A percentile compares a stretch with the other conserved stretches of the same genome.
These are phyloP conservation scores for Somion occarium DNA, from an alignment of 1,284 basidiomycete species.

Conservation along the genomic window DNA sequence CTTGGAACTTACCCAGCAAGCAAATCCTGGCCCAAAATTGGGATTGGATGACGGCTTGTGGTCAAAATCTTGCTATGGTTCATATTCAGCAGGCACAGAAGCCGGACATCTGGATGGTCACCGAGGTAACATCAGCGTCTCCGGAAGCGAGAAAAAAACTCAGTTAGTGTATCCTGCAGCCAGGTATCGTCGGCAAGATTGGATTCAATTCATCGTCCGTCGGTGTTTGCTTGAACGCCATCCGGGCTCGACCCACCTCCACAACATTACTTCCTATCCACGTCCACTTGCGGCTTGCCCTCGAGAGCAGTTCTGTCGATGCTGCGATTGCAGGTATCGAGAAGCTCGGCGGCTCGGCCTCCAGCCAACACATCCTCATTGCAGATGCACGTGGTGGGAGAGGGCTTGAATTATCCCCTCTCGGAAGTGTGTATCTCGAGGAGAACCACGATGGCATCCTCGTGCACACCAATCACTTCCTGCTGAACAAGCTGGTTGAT, in stretches of 20 bases:
- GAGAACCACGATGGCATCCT: slow-evolving; percentile 26
- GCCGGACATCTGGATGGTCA: slow-evolving; percentile 33
- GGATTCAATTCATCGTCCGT: slow-evolving; percentile 33
- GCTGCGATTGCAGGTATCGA: slow-evolving; percentile 25
- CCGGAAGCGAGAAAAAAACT: too few species aligned
- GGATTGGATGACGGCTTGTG: slow-evolving; percentile 32
- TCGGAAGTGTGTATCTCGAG: slow-evolving; percentile 21
- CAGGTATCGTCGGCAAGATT: slow-evolving; percentile 36
- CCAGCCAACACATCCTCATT: slow-evolving; percentile 32
- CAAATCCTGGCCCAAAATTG: slow-evolving; percentile 35
- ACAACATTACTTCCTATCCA: slow-evolving; percentile 30
- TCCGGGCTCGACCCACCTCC: slow-evolving; percentile 28
- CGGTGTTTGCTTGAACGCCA: slow-evolving; percentile 34
- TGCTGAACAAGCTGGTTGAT: slow-evolving; percentile 27
- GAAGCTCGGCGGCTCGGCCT: slow-evolving; percentile 28
- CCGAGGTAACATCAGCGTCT: slow-evolving; percentile 22
- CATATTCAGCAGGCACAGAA: slow-evolving; percentile 25
- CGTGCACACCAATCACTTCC: slow-evolving; percentile 34
- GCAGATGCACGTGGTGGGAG: slow-evolving; percentile 24
- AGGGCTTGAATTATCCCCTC: slow-evolving; percentile 29
- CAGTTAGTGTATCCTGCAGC: slow-evolving; percentile 19
- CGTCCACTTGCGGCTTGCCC: slow-evolving; percentile 28
- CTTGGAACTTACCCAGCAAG: slow-evolving; percentile 16
- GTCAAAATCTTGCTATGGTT: slow-evolving; percentile 29
- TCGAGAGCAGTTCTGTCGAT: slow-evolving; percentile 27